Evolutionary conservation across 345 rosid genomes (phyloP), one percentile per base, ranked within the genome.

Genomic region (Salix caprea): DNA sequence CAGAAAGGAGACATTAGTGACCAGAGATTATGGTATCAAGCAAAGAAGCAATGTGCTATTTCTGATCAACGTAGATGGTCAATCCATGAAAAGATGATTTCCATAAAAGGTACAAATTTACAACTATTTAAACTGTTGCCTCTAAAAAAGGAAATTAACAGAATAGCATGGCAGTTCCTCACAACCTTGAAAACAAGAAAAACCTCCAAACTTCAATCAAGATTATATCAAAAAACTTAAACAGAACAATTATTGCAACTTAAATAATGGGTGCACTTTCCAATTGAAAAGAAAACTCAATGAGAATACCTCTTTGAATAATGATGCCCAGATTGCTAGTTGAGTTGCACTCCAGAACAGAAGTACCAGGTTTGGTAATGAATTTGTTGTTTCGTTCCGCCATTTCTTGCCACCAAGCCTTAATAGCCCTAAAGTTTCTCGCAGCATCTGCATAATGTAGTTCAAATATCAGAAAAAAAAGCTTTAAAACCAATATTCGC

Each of bases 371-470:
- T 82, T 83, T 86, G 56, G 78, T 73, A 75, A 74, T 81, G 78
- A 84, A 71, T 48, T 19, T 84, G 64, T 76, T 82, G 80, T 84
- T 90, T 77, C 77, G 80, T 80, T 81, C 92, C 48, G 93, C 90
- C 97, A 93, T 91, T 67, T 87, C 89, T 84, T 78, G 96, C 99
- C 99, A 95, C 98, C 99, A 93, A 74, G 96, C 88, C 81, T 88
- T 92, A 73, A 95, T 88, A 48, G 93, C 93, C 79, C 84, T 89
- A 83, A 93, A 95, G 77, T 78, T 93, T 74, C 80, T 89, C 7
- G 86, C 84, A 78, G 93, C 91, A 83, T 90, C 99, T 89, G 87
- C 81, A 83, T 69, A 62, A 70, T 72, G 23, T 37, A 58, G 60
- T 19, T 68, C 62, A 36, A 28, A 50, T 34, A 70, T 4, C 18